Evolutionary conservation across 331 rosid genomes (phyloP), one percentile per base, ranked within the genome.

Genomic region (Phaseolus coccineus): DNA sequence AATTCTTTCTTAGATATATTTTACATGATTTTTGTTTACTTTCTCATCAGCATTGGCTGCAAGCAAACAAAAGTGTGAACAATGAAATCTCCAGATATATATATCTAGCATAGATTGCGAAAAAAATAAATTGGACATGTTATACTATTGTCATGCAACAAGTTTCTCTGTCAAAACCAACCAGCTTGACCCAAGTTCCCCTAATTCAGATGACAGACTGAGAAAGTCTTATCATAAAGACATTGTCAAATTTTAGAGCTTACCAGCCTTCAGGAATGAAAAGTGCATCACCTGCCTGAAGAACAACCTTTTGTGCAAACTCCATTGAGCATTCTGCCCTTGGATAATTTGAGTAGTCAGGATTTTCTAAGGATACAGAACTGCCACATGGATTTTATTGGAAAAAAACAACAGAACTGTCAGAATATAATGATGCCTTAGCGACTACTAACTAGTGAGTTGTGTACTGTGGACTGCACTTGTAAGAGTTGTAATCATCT

Each of bases 231-330:
- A 62, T 65, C 71, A 74, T n/a, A 65, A 62, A 66, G 51, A 80
- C 52, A 30, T 30, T 48, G 67, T 67, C 76, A 69, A 65, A 73
- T 14, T 51, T 65, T 28, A 71, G 76, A 82, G 28, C 92, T 85
- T 84, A 91, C 99, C 97, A 93, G 86, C 98, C 99, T 91, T 93
- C 98, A 30, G 99, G 99, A 85, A 93, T 91, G 84, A 91, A 96
- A 83, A 96, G 91, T 67, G 97, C 96, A 68, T 96, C 98, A 37
- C 99, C 99, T 42, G 92, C 93, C 66, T 86, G 86, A 80, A 96
- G 98, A 88, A 84, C 76, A 80, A 87, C 88, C 89, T 79, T 91
- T 83, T 92, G 94, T 5, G 92, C 91, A 82, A 69, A 77, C 77
- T 87, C 80, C 86, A 75, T 82, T 74, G 89, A 87, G 75, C 79